Evolutionary conservation across 495 filamentous ascomycete genomes (phyloP).

Genomic region (Halenospora varia): DNA sequence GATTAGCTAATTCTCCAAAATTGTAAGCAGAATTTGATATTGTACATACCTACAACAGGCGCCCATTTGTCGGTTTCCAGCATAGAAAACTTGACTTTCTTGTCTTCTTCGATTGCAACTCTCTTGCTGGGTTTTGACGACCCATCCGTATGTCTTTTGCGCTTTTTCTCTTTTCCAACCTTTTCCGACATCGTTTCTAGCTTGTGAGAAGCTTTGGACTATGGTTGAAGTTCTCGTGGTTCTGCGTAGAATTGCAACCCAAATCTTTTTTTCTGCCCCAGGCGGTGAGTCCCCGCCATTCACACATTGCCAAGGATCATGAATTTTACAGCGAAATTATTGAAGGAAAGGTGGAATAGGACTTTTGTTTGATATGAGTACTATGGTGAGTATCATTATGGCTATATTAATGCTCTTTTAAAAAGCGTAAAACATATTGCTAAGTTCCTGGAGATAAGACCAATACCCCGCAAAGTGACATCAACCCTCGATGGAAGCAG

Average conservation of each 20-base stretch:
- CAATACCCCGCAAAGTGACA: no score
- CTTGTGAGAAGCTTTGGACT: not conserved
- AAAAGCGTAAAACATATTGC: no score
- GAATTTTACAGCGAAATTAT: no score
- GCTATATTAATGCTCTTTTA: no score
- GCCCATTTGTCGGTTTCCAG: constrained; percentile 50
- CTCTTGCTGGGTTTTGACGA: constrained; percentile 59
- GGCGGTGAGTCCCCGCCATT: no score
- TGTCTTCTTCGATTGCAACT: constrained; percentile 46
- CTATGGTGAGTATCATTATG: no score
- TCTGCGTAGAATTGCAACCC: no score
- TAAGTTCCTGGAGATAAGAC: no score
- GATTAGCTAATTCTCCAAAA: constrained; percentile 10
- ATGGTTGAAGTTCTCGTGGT: not conserved
- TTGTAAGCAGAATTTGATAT: constrained; percentile 1
- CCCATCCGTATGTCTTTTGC: constrained; percentile 59
- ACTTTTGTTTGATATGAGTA: no score
- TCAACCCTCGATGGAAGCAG: no score
- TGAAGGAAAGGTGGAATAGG: no score
- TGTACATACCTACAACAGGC: constrained; percentile 59
- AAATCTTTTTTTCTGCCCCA: constrained; percentile 14
- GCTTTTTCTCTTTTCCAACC: constrained; percentile 64
- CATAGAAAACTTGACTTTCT: constrained; percentile 53
- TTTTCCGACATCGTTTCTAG: constrained; percentile 31
- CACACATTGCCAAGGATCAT: no score